Base-by-base conservation (phyloP, 495 filamentous ascomycete species). In the Tuber brumale region DNA sequence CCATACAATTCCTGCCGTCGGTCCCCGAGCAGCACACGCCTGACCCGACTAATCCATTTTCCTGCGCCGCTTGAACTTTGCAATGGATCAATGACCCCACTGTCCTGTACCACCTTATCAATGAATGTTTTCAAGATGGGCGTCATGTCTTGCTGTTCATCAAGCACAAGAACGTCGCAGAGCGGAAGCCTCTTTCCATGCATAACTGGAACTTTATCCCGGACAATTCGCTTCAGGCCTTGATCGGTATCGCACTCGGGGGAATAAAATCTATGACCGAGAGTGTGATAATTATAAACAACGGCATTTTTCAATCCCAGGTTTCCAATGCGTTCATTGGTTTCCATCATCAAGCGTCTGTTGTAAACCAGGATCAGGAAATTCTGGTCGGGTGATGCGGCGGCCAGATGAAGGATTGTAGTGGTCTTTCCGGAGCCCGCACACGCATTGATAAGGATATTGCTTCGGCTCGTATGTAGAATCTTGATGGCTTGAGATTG, bases 401-500 rank as follows among this genome's bases (percentile, higher is more conserved):
- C 35, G 12, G 74, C 76, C 23, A 78, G 8, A 19, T 66, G 45
- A n/a, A 78, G 74, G 46, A 57, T 72, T 21, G 57, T 41, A 4
- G 76, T 78, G 12, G 76, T 78, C 45, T 78, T 78, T 18, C 76
- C 76, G 35, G 76, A 76, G 18, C 76, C 76, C 23, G 76, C 74
- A 69, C 74, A 76, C 16, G 76, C 76, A 16, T 72, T 41, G 45
- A 78, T 31, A 44, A 78, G 39, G 51, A 71, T 8, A 43, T 75
- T 75, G 35, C 39, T 18, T 35, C 57, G 57, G 57, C 27, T 66
- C 5, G 3, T 35, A 12, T 35, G 27, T 35, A 66, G 27, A 35
- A 66, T 19, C 57, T 35, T 66, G 57, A 66, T 66, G 27, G 57
- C 57, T 35, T 18, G 57, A 19, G 14, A 35, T 18, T 66, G 57